Percentiles rank a stretch among this genome's conserved stretches.
These are phyloP conservation scores for Pleurotus tuoliensis DNA, from an alignment of 768 basidiomycete species.

Conservation along the genomic window DNA sequence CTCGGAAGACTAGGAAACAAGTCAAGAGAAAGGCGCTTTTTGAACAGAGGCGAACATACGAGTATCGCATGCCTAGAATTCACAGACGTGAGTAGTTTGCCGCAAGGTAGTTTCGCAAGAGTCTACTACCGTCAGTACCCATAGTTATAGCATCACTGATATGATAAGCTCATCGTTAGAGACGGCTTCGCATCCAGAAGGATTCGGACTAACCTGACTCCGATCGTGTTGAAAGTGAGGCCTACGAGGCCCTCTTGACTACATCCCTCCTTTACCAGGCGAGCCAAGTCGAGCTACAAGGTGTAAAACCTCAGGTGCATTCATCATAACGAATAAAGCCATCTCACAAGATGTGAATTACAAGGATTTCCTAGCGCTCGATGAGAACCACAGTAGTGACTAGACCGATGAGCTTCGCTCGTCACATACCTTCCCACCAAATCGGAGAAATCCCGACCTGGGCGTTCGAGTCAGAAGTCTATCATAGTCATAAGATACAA, in stretches of 20 bases:
- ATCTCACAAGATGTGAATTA: slow-evolving; percentile 70
- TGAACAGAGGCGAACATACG: slow-evolving; percentile 42
- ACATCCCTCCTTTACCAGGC: slow-evolving; percentile 80
- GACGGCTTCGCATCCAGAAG: no score
- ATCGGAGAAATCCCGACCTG: slow-evolving; percentile 86
- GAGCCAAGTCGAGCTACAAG: slow-evolving; percentile 68
- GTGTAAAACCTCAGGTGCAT: slow-evolving; percentile 1
- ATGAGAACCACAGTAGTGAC: no score
- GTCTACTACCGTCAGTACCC: slow-evolving; percentile 71
- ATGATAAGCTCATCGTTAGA: no score
- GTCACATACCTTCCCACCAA: slow-evolving; percentile 83
- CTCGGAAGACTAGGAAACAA: slow-evolving; percentile 60
- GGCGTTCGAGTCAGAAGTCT: not conserved
- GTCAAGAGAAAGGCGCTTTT: not conserved
- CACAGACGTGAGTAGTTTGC: not conserved
- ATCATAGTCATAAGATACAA: not conserved
- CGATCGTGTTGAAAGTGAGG: slow-evolving; percentile 81
- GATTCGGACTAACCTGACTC: slow-evolving; percentile 55
- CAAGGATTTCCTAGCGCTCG: slow-evolving; percentile 69
- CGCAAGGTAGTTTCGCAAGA: not conserved
- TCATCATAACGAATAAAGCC: not conserved
- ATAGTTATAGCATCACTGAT: slow-evolving; percentile 82
- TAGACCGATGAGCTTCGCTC: no score
- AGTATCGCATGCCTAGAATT: slow-evolving; percentile 78
- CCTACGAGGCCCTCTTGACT: slow-evolving; percentile 78